phyloP scores from a whole-genome alignment of 169 alveolate species.

The Plasmodium knowlesi region DNA sequence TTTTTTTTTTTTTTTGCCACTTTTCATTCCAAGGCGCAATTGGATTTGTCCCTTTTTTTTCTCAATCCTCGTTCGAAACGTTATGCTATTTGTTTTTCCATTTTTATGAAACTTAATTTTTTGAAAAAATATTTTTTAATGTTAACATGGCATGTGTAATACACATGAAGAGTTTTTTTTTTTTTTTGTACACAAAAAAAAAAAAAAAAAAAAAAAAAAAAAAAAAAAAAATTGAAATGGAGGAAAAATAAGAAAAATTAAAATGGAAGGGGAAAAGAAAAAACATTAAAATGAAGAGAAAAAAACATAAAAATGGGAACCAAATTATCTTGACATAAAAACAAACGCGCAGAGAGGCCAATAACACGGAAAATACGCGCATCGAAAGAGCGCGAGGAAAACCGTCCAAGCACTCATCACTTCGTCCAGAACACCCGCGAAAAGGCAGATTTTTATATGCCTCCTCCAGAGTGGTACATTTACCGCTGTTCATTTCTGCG shows the following conservation, averaged over 20 bases:
- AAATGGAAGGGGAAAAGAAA: background rate
- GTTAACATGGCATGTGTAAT: background rate
- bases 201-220: background rate
- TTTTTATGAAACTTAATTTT: background rate
- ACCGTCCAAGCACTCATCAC: background rate
- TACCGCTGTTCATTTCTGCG: background rate
- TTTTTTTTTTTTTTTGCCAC: background rate
- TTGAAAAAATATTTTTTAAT: background rate
- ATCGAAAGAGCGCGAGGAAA: background rate
- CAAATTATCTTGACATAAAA: background rate
- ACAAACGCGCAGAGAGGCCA: constrained; percentile 11
- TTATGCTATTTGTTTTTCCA: background rate
- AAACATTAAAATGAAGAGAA: background rate
- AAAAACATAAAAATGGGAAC: background rate
- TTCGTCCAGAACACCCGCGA: background rate
- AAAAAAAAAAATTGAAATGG: background rate
- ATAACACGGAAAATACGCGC: background rate
- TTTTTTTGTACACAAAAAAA: background rate
- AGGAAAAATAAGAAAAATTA: background rate
- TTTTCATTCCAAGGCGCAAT: background rate
- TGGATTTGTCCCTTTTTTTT: background rate
- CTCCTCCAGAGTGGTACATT: background rate
- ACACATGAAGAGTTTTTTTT: background rate
- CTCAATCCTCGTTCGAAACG: background rate
- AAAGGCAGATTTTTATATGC: background rate